Evolutionary conservation across 108 stramenopile species (phyloP), one percentile per base, ranked within the genome.

Genomic region (Cylindrotheca closterium): DNA sequence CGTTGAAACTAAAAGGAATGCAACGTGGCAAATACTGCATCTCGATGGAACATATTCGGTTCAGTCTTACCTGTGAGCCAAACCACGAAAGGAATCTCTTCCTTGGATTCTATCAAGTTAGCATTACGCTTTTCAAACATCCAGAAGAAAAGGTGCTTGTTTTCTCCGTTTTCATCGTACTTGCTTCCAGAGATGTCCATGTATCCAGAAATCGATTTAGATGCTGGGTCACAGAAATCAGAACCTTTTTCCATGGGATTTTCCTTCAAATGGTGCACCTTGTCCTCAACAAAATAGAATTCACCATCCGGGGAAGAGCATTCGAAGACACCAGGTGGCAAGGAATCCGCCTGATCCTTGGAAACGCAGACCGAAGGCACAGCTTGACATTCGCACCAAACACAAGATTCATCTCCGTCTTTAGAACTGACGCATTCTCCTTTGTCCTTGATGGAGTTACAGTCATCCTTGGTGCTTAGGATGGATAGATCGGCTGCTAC

Each of bases 131-230:
- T 88, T 64, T 96, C 96, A 74, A 94, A 96, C 75, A 98, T 83
- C 96, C 98, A 98, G 70, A 80, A 97, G 69, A 97, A 98, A 64
- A 96, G 79, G 57, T 97, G 87, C 73, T 95, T 91, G 71, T 96
- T 77, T 55, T 78, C 55, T 54, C 79, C 65, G 23, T 78, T 71
- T 28, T 83, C 63, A 61, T 68, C 63, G 33, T 74, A 81, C 47
- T 80, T 75, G 54, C 63, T 67, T 55, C 79, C 79, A 24, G 67
- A 65, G 27, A 80, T 55, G 29, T 78, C 73, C 76, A 85, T 85
- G 70, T 85, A 85, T 34, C 83, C 83, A 19, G 79, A 75, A 45
- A 83, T 80, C 53, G 59, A 65, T 25, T 67, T 67, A 49, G 58
- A 57, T 34, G 62, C 66, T 3, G 63, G 69, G 51, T 78, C 71